Percentiles rank a stretch among this genome's conserved stretches.
Conservation (phyloP, 2,329 filamentous ascomycete species). For the Drechmeria coniospora region DNA sequence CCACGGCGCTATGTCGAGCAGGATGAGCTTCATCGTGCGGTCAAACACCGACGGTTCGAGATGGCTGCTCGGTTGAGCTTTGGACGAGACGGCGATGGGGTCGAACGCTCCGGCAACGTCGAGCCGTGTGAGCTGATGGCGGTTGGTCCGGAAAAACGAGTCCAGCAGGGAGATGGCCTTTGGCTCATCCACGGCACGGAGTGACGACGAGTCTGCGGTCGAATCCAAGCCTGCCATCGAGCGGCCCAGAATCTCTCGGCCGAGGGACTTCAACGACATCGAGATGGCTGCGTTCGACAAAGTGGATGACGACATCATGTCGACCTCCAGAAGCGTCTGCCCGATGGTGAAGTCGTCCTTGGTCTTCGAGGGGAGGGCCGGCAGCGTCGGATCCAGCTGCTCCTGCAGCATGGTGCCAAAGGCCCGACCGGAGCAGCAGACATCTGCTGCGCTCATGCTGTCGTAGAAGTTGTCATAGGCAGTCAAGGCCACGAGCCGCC, state of each 20-base stretch:
- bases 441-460: constrained; percentile 49
- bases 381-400: constrained; percentile 46
- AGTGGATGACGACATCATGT: constrained; percentile 16
- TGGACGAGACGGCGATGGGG: constrained; percentile 37
- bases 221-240: neutral
- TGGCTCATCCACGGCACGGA: constrained; percentile 17
- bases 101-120: constrained; percentile 47
- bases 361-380: constrained; percentile 31
- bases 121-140: constrained; percentile 24
- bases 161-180: constrained; percentile 21
- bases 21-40: constrained; percentile 48
- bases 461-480: constrained; percentile 40
- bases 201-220: constrained; percentile 1
- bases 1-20: constrained; percentile 72
- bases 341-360: constrained; percentile 37
- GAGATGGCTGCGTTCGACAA: constrained; percentile 12
- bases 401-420: constrained; percentile 31
- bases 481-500: constrained; percentile 24
- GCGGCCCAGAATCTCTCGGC: constrained; percentile 10
- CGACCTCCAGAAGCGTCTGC: constrained; percentile 30
- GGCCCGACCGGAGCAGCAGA: constrained; percentile 35
- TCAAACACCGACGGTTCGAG: constrained; percentile 65
- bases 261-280: constrained; percentile 13
- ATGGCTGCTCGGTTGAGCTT: constrained; percentile 18
- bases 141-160: constrained; percentile 16